Evolutionary conservation across 106 monocot genomes (phyloP).

Genomic region (Allium fistulosum): DNA sequence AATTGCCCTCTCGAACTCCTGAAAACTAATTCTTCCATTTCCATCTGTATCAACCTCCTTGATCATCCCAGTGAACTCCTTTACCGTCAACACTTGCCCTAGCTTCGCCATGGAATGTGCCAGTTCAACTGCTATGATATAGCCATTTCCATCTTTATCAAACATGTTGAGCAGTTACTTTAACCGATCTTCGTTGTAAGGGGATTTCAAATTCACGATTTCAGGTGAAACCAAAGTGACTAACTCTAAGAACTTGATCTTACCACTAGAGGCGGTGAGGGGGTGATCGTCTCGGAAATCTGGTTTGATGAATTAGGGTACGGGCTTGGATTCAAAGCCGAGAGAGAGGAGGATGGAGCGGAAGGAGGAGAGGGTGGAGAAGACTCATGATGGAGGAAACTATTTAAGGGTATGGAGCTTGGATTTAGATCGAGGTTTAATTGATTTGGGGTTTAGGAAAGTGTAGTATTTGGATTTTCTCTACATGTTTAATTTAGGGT

Average conservation of each 20-base stretch:
- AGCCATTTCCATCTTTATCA: constrained; percentile 80
- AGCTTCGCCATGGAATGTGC: constrained; percentile 89
- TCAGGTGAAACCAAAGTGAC: constrained; percentile 52
- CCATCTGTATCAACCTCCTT: constrained; percentile 81
- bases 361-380: no score
- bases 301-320: no score
- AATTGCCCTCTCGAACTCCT: constrained; percentile 74
- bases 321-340: no score
- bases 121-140: constrained; percentile 73
- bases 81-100: constrained; percentile 69
- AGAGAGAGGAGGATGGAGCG: no score
- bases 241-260: constrained; percentile 89
- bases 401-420: no score
- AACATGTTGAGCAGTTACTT: constrained; percentile 54
- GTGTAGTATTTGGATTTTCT: no score
- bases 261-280: no score
- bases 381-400: no score
- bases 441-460: no score
- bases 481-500: no score
- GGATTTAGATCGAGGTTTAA: no score
- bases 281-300: no score
- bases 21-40: constrained; percentile 69
- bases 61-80: constrained; percentile 92
- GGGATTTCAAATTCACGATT: constrained; percentile 30
- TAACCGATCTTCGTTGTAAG: constrained; percentile 65